phyloP scores from a whole-genome alignment of 768 basidiomycete genomes.

The Lentinula aciculospora region DNA sequence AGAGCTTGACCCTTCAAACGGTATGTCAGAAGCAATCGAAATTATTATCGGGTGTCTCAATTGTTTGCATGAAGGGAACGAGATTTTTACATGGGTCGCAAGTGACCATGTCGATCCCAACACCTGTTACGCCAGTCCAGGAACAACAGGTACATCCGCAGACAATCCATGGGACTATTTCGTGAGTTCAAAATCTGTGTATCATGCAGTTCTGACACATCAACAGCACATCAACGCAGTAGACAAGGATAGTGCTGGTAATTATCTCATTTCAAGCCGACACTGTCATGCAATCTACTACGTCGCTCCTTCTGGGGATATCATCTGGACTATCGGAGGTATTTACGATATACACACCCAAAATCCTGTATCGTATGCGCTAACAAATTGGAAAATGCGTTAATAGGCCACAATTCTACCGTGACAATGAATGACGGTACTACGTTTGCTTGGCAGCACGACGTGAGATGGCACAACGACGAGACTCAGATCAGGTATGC shows the following conservation, averaged over 20 bases:
- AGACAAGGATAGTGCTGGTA: conserved; percentile 11
- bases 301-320: conserved; percentile 11
- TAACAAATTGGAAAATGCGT: not conserved
- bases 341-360: not conserved
- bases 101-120: conserved; percentile 2
- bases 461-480: conserved; percentile 13
- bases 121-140: not conserved
- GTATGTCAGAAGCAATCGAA: not conserved
- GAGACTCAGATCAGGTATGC: not conserved
- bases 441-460: conserved; percentile 14
- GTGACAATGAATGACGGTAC: conserved; percentile 10
- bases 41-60: not conserved
- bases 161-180: conserved; percentile 6
- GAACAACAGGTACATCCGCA: not conserved
- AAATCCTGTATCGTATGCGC: not conserved
- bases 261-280: conserved; percentile 15
- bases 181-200: not conserved
- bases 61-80: not conserved
- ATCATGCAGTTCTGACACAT: not conserved
- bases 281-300: conserved; percentile 14
- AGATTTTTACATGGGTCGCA: conserved; percentile 2
- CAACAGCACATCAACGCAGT: conserved; percentile 5
- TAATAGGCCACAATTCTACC: conserved; percentile 7
- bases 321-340: conserved; percentile 17
- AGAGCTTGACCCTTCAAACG: conserved; percentile 1